Conservation (phyloP, 2,329 filamentous ascomycete genomes). For the Alternaria sp. region DNA sequence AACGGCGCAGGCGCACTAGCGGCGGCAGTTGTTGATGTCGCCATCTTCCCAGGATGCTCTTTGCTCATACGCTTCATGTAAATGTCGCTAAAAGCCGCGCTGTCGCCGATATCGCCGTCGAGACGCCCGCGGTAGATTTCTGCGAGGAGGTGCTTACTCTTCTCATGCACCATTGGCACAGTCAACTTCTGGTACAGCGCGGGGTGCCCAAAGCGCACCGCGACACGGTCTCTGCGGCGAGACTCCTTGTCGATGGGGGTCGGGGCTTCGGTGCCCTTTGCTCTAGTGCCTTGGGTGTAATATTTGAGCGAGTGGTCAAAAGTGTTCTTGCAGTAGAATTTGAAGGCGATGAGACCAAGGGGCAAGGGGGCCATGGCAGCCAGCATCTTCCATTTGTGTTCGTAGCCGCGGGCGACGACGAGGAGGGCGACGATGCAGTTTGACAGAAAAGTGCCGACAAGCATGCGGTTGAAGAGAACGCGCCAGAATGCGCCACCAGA, state of each 20-base stretch:
- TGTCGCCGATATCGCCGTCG: constrained; percentile 65
- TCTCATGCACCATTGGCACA: constrained; percentile 94
- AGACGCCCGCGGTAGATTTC: constrained; percentile 86
- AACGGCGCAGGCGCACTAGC: constrained; percentile 65
- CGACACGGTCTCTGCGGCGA: constrained; percentile 70
- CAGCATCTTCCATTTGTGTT: constrained; percentile 63
- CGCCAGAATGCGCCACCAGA: constrained; percentile 95
- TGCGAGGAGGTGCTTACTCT: constrained; percentile 85
- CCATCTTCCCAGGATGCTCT: constrained; percentile 64
- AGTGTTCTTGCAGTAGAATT: constrained; percentile 77
- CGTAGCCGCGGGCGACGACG: constrained; percentile 70
- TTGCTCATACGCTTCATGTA: constrained; percentile 82
- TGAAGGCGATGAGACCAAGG: constrained; percentile 82
- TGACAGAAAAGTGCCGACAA: constrained; percentile 81
- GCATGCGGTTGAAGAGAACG: constrained; percentile 88
- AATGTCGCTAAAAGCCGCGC: constrained; percentile 82
- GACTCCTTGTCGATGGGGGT: constrained; percentile 54
- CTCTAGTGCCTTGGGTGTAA: constrained; percentile 73
- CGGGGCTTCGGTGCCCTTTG: constrained; percentile 58
- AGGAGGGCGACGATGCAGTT: constrained; percentile 82
- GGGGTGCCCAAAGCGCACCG: constrained; percentile 86
- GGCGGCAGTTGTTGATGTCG: constrained; percentile 20
- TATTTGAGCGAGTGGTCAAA: constrained; percentile 86
- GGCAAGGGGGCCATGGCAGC: constrained; percentile 77
- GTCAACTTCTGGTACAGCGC: constrained; percentile 88